Percentiles rank a stretch among this genome's conserved stretches.
These are phyloP conservation scores for Gillenia trifoliata DNA, from an alignment of 306 rosid species.

Conservation along the genomic window DNA sequence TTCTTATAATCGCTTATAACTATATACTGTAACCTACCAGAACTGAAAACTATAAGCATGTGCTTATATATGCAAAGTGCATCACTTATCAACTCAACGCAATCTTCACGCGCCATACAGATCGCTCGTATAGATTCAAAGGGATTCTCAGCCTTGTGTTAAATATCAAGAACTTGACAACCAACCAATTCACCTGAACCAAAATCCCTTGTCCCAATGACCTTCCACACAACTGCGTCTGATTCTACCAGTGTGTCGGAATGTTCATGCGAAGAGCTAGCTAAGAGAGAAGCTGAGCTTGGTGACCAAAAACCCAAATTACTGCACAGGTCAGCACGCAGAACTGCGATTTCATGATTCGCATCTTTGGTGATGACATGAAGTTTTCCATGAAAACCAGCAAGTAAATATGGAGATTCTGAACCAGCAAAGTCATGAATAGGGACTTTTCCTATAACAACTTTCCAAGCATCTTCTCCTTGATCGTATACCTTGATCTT, in stretches of 20 bases:
- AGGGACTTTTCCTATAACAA: conserved; percentile 73
- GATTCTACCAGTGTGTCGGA: conserved; percentile 40
- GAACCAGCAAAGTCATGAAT: conserved; percentile 73
- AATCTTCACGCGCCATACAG: background rate
- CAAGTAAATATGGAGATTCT: conserved; percentile 83
- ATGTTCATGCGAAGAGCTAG: conserved; percentile 30
- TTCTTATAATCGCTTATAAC: background rate
- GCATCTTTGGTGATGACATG: conserved; percentile 87
- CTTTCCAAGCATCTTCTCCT: conserved; percentile 81
- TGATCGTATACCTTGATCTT: conserved; percentile 88
- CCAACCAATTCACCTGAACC: conserved; percentile 78
- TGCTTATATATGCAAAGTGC: background rate
- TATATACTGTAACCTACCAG: background rate
- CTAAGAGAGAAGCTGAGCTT: conserved; percentile 25
- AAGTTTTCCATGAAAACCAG: conserved; percentile 86
- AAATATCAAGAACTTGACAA: conserved; percentile 80
- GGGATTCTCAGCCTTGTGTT: conserved; percentile 26
- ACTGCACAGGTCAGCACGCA: conserved; percentile 53
- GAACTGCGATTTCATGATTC: conserved; percentile 51
- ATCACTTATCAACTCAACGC: background rate
- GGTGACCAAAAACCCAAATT: conserved; percentile 33
- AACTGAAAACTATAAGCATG: background rate
- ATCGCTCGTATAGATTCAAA: background rate
- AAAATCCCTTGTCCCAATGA: conserved; percentile 54
- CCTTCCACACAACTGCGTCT: conserved; percentile 59